Evolutionary conservation across 176 grass and related monocot species (phyloP), one percentile per base, ranked within the genome.

Genomic region (Oryza punctata): DNA sequence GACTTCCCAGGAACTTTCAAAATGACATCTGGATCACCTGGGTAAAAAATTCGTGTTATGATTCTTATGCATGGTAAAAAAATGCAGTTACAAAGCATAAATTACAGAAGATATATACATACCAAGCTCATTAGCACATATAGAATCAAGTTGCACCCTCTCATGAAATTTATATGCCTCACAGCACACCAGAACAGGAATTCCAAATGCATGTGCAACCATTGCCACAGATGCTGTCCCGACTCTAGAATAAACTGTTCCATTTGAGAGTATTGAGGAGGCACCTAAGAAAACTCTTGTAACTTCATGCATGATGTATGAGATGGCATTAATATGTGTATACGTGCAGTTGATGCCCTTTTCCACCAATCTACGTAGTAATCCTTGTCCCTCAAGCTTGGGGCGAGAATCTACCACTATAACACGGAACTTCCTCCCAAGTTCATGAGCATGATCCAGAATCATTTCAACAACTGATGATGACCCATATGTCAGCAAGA

Each of bases 161-260:
- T 97, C 95, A 72, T 97, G 78, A 86, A 97, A 97, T 49, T 97
- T 97, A 85, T 94, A 97, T 82, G 95, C 92, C 81, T 97, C 95
- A 24, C 95, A 97, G 52, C 95, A 97, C 59, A 97, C 84, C 8
- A 97, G 82, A 86, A 97, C 95, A 65, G 92, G 95, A 79, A 97
- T 87, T 66, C 83, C 85, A 85, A 94, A 94, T 65, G 88, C 90
- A 76, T 94, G 88, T 73, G 95, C 95, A 76, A 94, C 92, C 95
- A 97, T 97, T 52, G 95, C 95, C 28, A 97, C 90, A 72, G 90
- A 92, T 66, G 92, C 95, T n/a, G 95, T 94, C 47, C 95, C 95
- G 59, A 97, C 95, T 75, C 90, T 89, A 24, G 95, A 97, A 88
- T 97, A 97, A 61, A 97, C 92, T 54, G 95, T 94, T 77, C 95